Evolutionary conservation across 1,139 yeast species (phyloP).

Genomic region (Martiniozyma asiatica): DNA sequence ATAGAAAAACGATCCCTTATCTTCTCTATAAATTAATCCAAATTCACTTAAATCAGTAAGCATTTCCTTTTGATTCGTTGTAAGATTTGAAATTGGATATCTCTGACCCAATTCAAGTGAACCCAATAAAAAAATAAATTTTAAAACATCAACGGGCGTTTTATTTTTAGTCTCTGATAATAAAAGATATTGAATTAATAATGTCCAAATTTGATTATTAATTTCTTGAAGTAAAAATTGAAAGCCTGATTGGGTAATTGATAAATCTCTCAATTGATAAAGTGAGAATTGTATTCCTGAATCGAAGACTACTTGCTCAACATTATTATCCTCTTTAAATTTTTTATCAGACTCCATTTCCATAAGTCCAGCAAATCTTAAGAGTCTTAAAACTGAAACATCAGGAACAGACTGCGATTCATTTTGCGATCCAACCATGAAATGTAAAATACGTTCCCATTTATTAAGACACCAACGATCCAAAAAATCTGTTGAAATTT

Average conservation of each 20-base stretch:
- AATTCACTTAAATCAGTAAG: conserved; percentile 82
- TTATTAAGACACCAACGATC: conserved; percentile 73
- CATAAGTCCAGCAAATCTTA: conserved; percentile 77
- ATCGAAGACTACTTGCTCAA: conserved; percentile 18
- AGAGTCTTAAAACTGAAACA: conserved; percentile 49
- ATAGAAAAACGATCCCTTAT: conserved; percentile 38
- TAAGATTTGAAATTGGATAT: conserved; percentile 58
- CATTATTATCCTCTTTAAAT: conserved; percentile 14
- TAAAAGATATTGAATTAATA: conserved; percentile 74
- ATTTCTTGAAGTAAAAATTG: conserved; percentile 88
- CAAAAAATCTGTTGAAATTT: conserved; percentile 51
- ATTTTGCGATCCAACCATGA: conserved; percentile 84
- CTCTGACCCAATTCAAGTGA: conserved; percentile 85
- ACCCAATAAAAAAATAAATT: conserved; percentile 87
- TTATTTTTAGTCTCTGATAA: conserved; percentile 74
- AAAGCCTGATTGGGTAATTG: conserved; percentile 84
- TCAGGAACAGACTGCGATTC: conserved; percentile 47
- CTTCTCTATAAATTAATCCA: conserved; percentile 60
- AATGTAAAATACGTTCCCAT: conserved; percentile 94
- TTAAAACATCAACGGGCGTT: conserved; percentile 94
- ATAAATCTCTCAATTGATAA: conserved; percentile 31
- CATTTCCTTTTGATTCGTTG: conserved; percentile 78
- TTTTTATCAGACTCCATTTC: conserved; percentile 34
- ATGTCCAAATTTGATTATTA: conserved; percentile 91
- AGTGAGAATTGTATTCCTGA: conserved; percentile 11